Base-by-base conservation (phyloP, 345 rosid species). In the Cardamine resedifolia region DNA sequence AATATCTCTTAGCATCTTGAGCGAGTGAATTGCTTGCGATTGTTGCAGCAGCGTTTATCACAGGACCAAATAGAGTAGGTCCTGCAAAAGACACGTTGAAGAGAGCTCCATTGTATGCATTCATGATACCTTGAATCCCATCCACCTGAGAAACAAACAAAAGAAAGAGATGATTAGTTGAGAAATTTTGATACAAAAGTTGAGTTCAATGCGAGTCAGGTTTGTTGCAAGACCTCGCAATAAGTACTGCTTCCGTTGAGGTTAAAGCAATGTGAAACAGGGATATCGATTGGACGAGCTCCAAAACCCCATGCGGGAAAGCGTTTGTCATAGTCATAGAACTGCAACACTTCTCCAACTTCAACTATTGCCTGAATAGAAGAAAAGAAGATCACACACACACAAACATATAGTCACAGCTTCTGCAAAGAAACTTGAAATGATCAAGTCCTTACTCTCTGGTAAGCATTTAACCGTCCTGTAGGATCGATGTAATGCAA, bases 241-340 rank as follows among this genome's bases (percentile, higher is more conserved):
- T 90, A 81, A 71, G 76, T 79, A 61, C 77, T 90, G 83, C 97
- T 94, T 74, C 98, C 98, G 16, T 85, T 94, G 83, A 94, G 80
- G 87, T 85, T 94, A 81, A 94, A 94, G 81, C 96, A 89, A 85
- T 94, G 98, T 28, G 89, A 89, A 65, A 94, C 97, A 3, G 97
- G 98, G 33, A 92, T 95, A 68, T 94, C 98, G 36, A 94, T 94
- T 39, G 98, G 98, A 50, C 97, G 87, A 69, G 98, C 98, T 65
- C 98, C 98, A 75, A 94, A 94, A 15, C 98, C 97, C 98, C 98
- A 94, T 2, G 97, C 96, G 8, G 96, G 91, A 82, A 89, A 94
- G 56, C 82, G 88, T 78, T 81, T 86, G 77, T 90, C 95, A 4
- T 86, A 36, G 77, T 90, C 97, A 73, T 94, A 94, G 78, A 88